Conservation (phyloP, 2,329 filamentous ascomycete genomes). For the Ascosphaera acerosa region DNA sequence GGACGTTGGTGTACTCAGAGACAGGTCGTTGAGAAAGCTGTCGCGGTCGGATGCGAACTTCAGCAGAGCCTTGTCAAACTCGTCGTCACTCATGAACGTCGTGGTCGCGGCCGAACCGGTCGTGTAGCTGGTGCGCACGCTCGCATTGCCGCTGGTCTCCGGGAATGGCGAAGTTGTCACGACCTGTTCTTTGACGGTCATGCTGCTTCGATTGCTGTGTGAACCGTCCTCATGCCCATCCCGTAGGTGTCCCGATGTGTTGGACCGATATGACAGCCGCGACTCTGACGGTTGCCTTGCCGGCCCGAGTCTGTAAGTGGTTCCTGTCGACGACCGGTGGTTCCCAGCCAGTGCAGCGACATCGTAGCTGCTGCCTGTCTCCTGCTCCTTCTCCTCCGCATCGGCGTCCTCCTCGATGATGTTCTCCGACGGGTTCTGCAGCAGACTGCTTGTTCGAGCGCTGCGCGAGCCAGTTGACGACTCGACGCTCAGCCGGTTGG, state of each 20-base stretch:
- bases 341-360: slow-evolving; percentile 9
- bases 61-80: slow-evolving; percentile 77
- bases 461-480: no score
- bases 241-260: slow-evolving; percentile 16
- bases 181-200: slow-evolving; percentile 37
- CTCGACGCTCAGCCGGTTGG: no score
- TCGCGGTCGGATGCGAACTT: slow-evolving; percentile 95
- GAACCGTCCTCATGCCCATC: slow-evolving; percentile 16
- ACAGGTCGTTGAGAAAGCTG: slow-evolving; percentile 75
- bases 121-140: no score
- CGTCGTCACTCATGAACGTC: slow-evolving; percentile 39
- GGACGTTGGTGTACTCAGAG: slow-evolving; percentile 30
- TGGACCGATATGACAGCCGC: slow-evolving; percentile 23
- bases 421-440: slow-evolving; percentile 26
- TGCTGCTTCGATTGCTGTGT: slow-evolving; percentile 38
- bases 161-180: no score
- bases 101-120: slow-evolving; percentile 11
- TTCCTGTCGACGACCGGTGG: slow-evolving; percentile 18
- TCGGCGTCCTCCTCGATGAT: slow-evolving; percentile 35
- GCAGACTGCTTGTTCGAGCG: no score
- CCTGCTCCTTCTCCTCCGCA: slow-evolving; percentile 24
- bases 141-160: no score
- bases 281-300: slow-evolving; percentile 13
- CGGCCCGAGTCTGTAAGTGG: slow-evolving; percentile 18
- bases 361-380: no score